Evolutionary conservation across 495 filamentous ascomycete species (phyloP), one percentile per base, ranked within the genome.

Genomic region (Aspergillus carlsbadensis): DNA sequence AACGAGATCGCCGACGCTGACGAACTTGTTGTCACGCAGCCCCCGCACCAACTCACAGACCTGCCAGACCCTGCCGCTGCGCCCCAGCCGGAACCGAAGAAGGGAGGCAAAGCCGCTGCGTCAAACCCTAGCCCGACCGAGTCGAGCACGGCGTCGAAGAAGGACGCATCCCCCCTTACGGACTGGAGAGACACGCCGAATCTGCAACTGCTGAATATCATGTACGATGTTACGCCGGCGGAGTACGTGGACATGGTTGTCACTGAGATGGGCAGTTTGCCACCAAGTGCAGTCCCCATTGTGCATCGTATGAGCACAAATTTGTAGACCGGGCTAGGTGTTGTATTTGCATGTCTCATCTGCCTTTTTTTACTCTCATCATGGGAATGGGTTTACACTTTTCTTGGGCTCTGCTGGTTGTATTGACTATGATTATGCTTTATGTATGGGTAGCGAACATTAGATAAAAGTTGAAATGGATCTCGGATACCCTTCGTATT

Each of bases 161-260:
- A 34, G 15, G 35, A 51, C 10, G 59, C 59, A 2, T 75, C 79
- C 40, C 67, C 75, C 0, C 63, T 90, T 22, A 66, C 67, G 24
- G 78, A 80, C 40, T 90, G 88, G 85, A 73, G 71, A 33, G 81
- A 87, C 10, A 78, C 80, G 13, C 73, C 80, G 14, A 84, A 85
- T 51, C 69, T 90, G 39, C 86, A 90, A 63, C 75, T 89, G 6
- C 83, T 94, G 55, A 90, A 96, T 63, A 77, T 96, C 58, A 83
- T 97, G 80, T 97, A 92, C 62, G 94, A 98, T 73, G 90, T 93
- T 36, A 98, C 94, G 10, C 91, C 89, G n/a, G 89, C 88, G 5
- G 87, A 90, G 56, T 93, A 89, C 59, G 86, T 98, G 44, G 84
- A 89, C 31, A 88, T 92, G 74, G 86, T 98, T 21, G 83, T 98